Conservation (phyloP, 805 yeast genomes). For the Kodamaea hsintzibuensis region DNA sequence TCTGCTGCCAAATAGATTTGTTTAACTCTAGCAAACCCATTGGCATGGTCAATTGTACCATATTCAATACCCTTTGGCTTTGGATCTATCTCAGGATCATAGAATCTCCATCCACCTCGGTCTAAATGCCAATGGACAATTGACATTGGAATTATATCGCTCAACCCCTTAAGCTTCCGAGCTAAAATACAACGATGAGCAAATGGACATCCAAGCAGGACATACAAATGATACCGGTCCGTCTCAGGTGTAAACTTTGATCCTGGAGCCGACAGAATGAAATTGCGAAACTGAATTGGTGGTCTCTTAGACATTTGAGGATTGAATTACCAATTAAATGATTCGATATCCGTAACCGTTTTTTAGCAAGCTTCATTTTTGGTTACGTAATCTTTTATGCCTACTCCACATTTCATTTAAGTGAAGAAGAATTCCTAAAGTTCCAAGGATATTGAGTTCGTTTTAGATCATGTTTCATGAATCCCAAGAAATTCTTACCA, state of each 20-base stretch:
- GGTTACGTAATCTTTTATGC: background rate
- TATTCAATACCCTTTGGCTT: conserved; percentile 38
- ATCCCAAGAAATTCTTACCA: too few species aligned
- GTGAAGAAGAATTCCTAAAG: too few species aligned
- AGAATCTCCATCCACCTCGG: conserved; percentile 85
- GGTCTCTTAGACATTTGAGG: background rate
- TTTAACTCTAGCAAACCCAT: conserved; percentile 59
- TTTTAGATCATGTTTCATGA: too few species aligned
- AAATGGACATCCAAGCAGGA: conserved; percentile 93
- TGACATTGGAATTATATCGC: conserved; percentile 59
- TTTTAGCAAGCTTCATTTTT: background rate
- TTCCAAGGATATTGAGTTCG: too few species aligned
- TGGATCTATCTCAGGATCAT: conserved; percentile 34
- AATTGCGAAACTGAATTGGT: conserved; percentile 2
- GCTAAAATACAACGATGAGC: conserved; percentile 84
- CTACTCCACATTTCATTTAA: too few species aligned
- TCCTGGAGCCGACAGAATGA: background rate
- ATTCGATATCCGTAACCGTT: background rate
- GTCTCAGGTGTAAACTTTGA: conserved; percentile 70
- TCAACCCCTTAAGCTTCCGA: conserved; percentile 68
- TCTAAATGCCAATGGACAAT: conserved; percentile 94
- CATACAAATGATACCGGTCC: conserved; percentile 83
- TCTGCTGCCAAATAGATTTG: conserved; percentile 76
- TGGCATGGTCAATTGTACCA: conserved; percentile 46
- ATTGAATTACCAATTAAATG: background rate